These are phyloP conservation scores for Cryptosporidium parvum DNA, from an alignment of 169 alveolate genomes.

Conservation along the genomic window DNA sequence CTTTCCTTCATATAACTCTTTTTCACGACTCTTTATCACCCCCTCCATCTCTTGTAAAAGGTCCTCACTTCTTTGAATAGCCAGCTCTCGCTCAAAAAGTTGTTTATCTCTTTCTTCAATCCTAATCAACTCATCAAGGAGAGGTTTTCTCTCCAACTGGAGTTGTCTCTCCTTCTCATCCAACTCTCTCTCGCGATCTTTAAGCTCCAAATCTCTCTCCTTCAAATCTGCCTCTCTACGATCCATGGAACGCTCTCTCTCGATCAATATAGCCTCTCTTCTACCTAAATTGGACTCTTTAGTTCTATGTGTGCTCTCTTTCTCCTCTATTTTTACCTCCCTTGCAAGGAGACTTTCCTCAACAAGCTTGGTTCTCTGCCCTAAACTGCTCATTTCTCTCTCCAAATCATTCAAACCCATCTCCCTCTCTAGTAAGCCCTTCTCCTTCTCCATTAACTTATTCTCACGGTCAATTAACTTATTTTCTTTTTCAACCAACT, in stretches of 20 bases:
- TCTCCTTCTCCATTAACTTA: constrained; percentile 42
- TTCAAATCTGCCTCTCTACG: constrained; percentile 15
- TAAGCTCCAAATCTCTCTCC: constrained; percentile 41
- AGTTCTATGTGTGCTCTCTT: constrained; percentile 8
- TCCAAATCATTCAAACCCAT: constrained; percentile 24
- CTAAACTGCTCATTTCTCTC: constrained; percentile 4
- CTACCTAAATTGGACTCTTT: constrained; percentile 30
- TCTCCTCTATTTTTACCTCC: constrained; percentile 54
- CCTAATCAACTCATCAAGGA: constrained; percentile 46
- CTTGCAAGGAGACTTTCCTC: constrained; percentile 20
- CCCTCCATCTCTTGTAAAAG: constrained; percentile 61
- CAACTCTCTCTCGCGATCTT: constrained; percentile 20
- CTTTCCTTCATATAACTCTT: constrained; percentile 29
- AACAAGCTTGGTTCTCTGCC: constrained; percentile 15
- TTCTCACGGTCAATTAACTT: constrained; percentile 36
- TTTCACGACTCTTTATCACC: constrained; percentile 32
- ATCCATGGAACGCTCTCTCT: constrained; percentile 15
- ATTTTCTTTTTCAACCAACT: constrained; percentile 43
- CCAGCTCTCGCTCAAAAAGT: constrained; percentile 55
- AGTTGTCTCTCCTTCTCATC: constrained; percentile 44
- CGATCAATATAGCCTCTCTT: constrained; percentile 19
- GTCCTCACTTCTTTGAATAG: constrained; percentile 47
- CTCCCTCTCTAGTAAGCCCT: constrained; percentile 30
- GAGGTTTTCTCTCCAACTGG: constrained; percentile 49
- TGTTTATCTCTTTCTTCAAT: constrained; percentile 57